Conservation (phyloP, 2,329 filamentous ascomycete genomes). For the Neocatenulostroma microsporum region DNA sequence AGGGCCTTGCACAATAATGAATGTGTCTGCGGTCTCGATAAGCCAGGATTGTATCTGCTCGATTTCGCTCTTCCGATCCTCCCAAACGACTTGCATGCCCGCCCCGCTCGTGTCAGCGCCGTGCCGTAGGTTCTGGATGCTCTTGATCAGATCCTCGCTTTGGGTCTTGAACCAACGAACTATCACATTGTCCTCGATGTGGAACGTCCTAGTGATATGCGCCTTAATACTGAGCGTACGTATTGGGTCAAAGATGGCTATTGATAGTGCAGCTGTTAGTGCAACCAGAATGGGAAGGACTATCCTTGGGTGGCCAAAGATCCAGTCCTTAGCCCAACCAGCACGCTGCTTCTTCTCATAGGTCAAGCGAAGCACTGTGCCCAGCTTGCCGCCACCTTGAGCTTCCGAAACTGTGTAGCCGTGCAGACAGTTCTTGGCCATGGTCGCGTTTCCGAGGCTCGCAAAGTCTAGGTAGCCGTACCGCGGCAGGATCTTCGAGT, state of each 20-base stretch:
- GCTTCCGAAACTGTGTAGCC: slow-evolving; percentile 63
- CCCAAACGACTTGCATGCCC: slow-evolving; percentile 75
- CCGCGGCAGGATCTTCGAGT: slow-evolving; percentile 75
- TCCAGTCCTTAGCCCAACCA: slow-evolving; percentile 79
- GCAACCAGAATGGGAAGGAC: slow-evolving; percentile 78
- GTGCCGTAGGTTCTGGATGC: slow-evolving; percentile 39
- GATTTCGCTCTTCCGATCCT: slow-evolving; percentile 74
- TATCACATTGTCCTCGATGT: slow-evolving; percentile 62
- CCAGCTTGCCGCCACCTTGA: slow-evolving; percentile 64
- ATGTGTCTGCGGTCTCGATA: slow-evolving; percentile 80
- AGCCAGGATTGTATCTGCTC: slow-evolving; percentile 77
- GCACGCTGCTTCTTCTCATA: slow-evolving; percentile 74
- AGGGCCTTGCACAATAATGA: slow-evolving; percentile 88
- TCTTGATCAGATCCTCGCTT: slow-evolving; percentile 52
- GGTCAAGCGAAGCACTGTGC: slow-evolving; percentile 70
- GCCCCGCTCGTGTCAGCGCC: slow-evolving; percentile 49
- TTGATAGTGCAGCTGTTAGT: slow-evolving; percentile 71
- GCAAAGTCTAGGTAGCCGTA: slow-evolving; percentile 75
- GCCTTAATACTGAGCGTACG: slow-evolving; percentile 86
- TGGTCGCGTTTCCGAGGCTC: slow-evolving; percentile 65
- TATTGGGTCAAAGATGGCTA: slow-evolving; percentile 88
- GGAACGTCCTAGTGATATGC: slow-evolving; percentile 71
- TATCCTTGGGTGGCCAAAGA: slow-evolving; percentile 76
- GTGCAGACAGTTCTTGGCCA: slow-evolving; percentile 89
- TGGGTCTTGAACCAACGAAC: slow-evolving; percentile 77